phyloP scores from a whole-genome alignment of 2,329 filamentous ascomycete species.

The Zymoseptoria passerinii region DNA sequence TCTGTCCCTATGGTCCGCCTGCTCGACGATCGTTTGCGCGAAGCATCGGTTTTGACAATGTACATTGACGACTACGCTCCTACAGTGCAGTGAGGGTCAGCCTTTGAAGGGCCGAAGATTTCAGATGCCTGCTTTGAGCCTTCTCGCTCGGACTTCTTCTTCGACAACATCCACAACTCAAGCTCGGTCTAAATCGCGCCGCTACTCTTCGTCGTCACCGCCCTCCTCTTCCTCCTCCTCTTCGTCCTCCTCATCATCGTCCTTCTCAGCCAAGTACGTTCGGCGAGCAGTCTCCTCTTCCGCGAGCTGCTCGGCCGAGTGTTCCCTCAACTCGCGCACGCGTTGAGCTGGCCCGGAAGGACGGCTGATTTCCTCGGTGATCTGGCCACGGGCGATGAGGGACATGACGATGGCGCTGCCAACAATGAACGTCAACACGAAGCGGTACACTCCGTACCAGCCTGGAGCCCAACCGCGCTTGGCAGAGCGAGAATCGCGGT shows the following conservation, averaged over 20 bases:
- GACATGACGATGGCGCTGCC: constrained; percentile 73
- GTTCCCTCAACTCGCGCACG: constrained; percentile 41
- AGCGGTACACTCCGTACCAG: constrained; percentile 87
- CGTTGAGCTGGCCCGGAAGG: constrained; percentile 39
- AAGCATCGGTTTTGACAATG: neutral
- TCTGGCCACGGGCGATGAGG: constrained; percentile 73
- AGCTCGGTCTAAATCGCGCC: neutral
- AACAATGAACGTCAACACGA: constrained; percentile 84
- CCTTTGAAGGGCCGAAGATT: neutral
- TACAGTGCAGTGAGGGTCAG: neutral
- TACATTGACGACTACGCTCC: neutral
- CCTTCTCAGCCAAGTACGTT: constrained; percentile 22
- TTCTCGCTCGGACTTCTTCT: neutral
- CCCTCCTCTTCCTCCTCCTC: constrained; percentile 15
- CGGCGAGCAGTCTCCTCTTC: constrained; percentile 28
- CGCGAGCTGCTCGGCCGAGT: constrained; percentile 22
- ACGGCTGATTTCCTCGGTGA: constrained; percentile 49
- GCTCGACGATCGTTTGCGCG: too few species aligned
- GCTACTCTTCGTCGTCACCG: constrained; percentile 3
- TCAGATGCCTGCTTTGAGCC: neutral
- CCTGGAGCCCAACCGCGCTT: constrained; percentile 67
- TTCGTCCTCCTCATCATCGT: constrained; percentile 25
- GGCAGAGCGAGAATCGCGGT: constrained; percentile 67
- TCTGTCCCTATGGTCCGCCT: too few species aligned
- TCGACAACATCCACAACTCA: neutral